Percentiles rank a stretch among this genome's conserved stretches.
Evolutionary conservation across 371 early-diverging fungal species (phyloP).

Genomic region (Phascolomyces articulosus): DNA sequence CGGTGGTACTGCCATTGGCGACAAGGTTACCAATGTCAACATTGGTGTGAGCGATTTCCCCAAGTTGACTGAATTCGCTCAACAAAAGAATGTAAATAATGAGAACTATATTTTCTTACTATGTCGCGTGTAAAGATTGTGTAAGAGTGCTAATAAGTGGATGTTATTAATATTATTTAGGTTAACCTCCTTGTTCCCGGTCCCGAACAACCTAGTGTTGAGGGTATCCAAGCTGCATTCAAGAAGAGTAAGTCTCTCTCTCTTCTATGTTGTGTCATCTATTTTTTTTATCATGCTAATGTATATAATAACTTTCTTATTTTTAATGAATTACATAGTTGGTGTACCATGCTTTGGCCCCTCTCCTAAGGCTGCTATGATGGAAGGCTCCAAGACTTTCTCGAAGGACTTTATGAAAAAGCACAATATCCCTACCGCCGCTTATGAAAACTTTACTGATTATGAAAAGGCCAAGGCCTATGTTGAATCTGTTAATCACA

Average conservation of each 20-base stretch:
- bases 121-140: no score
- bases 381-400: conserved; percentile 98
- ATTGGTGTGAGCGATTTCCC: conserved; percentile 77
- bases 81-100: conserved; percentile 69
- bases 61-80: conserved; percentile 79
- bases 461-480: conserved; percentile 79
- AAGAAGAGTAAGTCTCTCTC: conserved; percentile 64
- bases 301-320: background rate
- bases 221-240: conserved; percentile 85
- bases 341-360: conserved; percentile 97
- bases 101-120: background rate
- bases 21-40: conserved; percentile 81
- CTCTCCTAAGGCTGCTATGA: conserved; percentile 83
- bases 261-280: background rate
- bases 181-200: conserved; percentile 89
- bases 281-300: background rate
- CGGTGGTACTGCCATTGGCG: conserved; percentile 83
- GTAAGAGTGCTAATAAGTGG: no score
- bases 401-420: conserved; percentile 97
- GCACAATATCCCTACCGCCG: conserved; percentile 95
- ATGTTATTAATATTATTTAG: conserved; percentile 21
- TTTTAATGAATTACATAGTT: conserved; percentile 46
- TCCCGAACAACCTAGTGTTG: conserved; percentile 97
- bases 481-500: conserved; percentile 59
- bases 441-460: conserved; percentile 90